Percentiles rank a stretch among this genome's conserved stretches.
phyloP scores from a whole-genome alignment of 805 yeast genomes.

The Jamesozyma spencerorum region DNA sequence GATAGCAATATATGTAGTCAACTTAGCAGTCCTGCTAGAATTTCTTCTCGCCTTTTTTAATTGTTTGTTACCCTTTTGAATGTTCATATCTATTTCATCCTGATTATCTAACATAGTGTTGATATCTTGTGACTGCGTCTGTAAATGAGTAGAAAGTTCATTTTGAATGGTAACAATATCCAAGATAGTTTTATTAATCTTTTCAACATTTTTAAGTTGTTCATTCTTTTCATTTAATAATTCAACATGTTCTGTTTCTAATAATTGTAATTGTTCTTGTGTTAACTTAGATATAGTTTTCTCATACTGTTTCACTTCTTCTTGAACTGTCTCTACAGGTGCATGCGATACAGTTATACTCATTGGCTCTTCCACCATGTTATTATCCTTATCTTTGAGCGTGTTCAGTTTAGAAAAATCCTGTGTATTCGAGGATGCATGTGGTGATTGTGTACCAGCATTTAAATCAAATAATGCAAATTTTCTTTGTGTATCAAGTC shows the following conservation, averaged over 20 bases:
- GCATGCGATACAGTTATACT: conserved; percentile 26
- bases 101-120: conserved; percentile 55
- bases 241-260: conserved; percentile 52
- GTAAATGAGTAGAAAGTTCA: conserved; percentile 64
- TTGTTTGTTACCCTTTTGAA: conserved; percentile 61
- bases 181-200: conserved; percentile 50
- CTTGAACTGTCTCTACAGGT: conserved; percentile 21
- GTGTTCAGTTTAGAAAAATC: background rate
- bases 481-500: conserved; percentile 33
- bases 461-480: conserved; percentile 27
- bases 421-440: background rate
- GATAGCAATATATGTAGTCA: conserved; percentile 47
- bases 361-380: conserved; percentile 5
- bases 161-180: conserved; percentile 71
- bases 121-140: conserved; percentile 63
- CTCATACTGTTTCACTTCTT: conserved; percentile 30
- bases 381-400: background rate
- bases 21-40: conserved; percentile 51
- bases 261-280: conserved; percentile 48
- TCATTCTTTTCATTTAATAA: conserved; percentile 46
- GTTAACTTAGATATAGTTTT: conserved; percentile 30
- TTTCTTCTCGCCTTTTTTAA: conserved; percentile 58
- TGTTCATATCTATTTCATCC: conserved; percentile 54
- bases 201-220: conserved; percentile 50
- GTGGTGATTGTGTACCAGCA: conserved; percentile 2